Conservation (phyloP, 129 eudicot species). For the Pulicaria dysenterica region DNA sequence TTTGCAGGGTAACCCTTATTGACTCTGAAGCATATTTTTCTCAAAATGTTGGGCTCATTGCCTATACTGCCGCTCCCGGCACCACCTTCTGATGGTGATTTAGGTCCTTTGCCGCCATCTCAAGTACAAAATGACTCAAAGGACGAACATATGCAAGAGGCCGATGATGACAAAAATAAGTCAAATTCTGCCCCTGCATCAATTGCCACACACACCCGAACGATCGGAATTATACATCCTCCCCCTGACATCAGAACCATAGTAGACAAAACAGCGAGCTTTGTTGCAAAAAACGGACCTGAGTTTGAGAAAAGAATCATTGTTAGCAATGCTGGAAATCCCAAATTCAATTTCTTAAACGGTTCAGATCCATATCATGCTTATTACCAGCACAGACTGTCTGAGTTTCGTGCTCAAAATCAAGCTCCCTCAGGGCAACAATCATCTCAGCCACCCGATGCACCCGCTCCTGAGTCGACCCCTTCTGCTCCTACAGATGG, state of each 20-base stretch:
- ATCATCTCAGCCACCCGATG: conserved; percentile 47
- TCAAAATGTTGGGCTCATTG: conserved; percentile 56
- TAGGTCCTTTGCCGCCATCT: conserved; percentile 73
- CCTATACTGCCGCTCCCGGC: conserved; percentile 92
- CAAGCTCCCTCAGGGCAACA: conserved; percentile 49
- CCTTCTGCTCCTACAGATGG: conserved; percentile 46
- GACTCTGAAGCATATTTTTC: neutral
- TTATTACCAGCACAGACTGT: conserved; percentile 78
- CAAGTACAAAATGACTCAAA: conserved; percentile 56
- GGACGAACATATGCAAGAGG: conserved; percentile 48
- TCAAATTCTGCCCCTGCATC: conserved; percentile 48
- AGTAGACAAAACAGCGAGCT: conserved; percentile 80
- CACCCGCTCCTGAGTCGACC: conserved; percentile 41
- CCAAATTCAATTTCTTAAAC: conserved; percentile 78
- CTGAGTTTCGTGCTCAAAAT: conserved; percentile 69
- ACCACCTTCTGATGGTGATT: conserved; percentile 86
- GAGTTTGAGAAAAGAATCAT: conserved; percentile 85
- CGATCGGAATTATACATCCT: conserved; percentile 88
- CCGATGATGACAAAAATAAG: conserved; percentile 43
- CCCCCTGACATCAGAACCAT: conserved; percentile 86
- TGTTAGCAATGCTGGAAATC: conserved; percentile 69
- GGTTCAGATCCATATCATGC: conserved; percentile 91
- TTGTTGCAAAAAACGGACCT: conserved; percentile 88
- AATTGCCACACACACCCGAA: conserved; percentile 79
- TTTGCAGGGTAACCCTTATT: conserved; percentile 27